A percentile compares a stretch with the other conserved stretches of the same genome.
Conservation (phyloP, 768 basidiomycete species). For the Macrolepiota albuminosa region DNA sequence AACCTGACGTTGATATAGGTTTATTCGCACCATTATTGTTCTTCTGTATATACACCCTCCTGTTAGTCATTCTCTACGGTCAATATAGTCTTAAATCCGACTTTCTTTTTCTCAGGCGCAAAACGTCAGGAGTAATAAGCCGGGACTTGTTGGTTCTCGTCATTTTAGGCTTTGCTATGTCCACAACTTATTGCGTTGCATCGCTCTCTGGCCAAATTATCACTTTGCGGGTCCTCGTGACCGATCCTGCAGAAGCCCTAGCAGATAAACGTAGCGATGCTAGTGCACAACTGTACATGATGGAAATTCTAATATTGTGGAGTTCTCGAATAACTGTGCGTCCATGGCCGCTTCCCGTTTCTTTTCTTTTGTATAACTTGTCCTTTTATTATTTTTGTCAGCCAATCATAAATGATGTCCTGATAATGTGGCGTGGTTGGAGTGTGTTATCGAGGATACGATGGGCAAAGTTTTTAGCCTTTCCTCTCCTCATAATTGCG, state of each 20-base stretch:
- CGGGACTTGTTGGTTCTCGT: neutral
- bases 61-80: neutral
- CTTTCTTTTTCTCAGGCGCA: neutral
- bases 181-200: constrained; percentile 1
- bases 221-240: neutral
- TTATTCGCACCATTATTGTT: neutral
- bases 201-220: neutral
- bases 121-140: neutral
- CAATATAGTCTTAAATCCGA: neutral
- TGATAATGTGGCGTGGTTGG: constrained; percentile 7
- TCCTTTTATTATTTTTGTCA: neutral
- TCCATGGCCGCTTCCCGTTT: neutral
- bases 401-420: constrained; percentile 2
- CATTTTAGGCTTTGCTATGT: neutral
- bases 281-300: neutral
- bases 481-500: neutral
- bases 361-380: neutral
- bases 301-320: neutral
- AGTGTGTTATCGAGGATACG: neutral
- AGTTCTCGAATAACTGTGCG: constrained; percentile 1
- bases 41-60: neutral
- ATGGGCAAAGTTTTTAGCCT: neutral
- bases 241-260: neutral
- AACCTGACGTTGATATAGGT: neutral
- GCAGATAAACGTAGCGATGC: neutral